These are phyloP conservation scores for Jaltomata sinuosa DNA, from an alignment of 257 asterid species.

Conservation along the genomic window DNA sequence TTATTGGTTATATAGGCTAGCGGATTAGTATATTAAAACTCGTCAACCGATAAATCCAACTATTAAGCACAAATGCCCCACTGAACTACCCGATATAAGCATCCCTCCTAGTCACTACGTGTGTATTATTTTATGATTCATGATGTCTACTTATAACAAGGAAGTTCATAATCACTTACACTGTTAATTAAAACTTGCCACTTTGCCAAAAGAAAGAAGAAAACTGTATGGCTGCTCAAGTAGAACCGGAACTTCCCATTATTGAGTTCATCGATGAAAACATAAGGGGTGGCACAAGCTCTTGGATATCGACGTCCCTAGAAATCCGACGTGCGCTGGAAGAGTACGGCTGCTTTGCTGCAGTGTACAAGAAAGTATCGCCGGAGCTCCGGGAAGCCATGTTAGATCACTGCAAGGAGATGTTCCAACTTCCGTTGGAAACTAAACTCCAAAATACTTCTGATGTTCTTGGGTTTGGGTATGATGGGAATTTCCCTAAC, in stretches of 20 bases:
- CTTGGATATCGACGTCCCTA: conserved; percentile 22
- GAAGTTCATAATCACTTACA: too few species aligned
- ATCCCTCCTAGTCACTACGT: too few species aligned
- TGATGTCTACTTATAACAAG: too few species aligned
- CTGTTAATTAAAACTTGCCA: too few species aligned
- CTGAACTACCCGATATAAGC: too few species aligned
- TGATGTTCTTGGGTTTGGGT: conserved; percentile 21
- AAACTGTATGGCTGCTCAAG: conserved; percentile 5
- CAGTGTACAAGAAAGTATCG: conserved; percentile 1
- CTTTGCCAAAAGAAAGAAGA: neutral
- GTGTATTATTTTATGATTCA: too few species aligned
- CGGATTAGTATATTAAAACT: too few species aligned
- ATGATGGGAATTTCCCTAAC: conserved; percentile 9
- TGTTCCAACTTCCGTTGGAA: conserved; percentile 20
- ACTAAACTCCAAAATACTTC: conserved; percentile 16
- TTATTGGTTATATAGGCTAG: too few species aligned
- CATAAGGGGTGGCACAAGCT: conserved; percentile 2
- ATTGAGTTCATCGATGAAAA: conserved; percentile 21
- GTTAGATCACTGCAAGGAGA: conserved; percentile 7
- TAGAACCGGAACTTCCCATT: conserved; percentile 15
- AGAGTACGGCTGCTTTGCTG: conserved; percentile 25
- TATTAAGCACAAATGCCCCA: too few species aligned
- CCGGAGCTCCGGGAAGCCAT: conserved; percentile 6
- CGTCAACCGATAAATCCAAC: too few species aligned
- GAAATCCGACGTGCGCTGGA: conserved; percentile 33